These are phyloP conservation scores for Aspergillus quadrilineatus DNA, from an alignment of 2,329 filamentous ascomycete genomes.

Conservation along the genomic window DNA sequence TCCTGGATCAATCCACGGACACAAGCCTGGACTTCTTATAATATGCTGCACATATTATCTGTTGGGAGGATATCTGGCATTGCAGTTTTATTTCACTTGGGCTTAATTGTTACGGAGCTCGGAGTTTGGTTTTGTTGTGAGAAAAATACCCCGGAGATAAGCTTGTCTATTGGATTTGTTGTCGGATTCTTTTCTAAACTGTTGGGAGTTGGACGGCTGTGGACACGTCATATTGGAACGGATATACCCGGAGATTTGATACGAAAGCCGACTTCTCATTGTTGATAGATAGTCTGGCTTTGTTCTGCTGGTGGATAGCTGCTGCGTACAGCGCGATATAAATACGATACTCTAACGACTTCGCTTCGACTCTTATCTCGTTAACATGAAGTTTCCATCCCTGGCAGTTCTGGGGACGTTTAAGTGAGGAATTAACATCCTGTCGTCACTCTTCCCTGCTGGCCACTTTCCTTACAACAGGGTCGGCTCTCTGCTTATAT, in stretches of 20 bases:
- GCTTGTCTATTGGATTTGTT: neutral
- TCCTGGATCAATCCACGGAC: neutral
- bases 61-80: neutral
- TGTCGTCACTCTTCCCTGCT: neutral
- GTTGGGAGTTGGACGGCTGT: neutral
- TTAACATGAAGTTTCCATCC: neutral
- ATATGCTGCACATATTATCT: neutral
- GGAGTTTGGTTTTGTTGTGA: neutral
- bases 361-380: neutral
- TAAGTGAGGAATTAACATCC: neutral
- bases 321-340: neutral
- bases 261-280: neutral
- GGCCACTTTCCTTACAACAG: neutral
- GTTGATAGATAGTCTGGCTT: constrained; percentile 7
- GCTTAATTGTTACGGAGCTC: neutral
- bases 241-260: neutral
- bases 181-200: neutral
- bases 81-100: neutral
- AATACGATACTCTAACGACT: neutral
- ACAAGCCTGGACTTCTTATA: neutral
- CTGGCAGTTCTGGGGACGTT: neutral
- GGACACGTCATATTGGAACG: neutral
- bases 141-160: neutral
- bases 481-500: neutral
- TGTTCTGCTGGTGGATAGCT: neutral